Evolutionary conservation across 1,284 basidiomycete genomes (phyloP).

Genomic region (Anthracocystis panici-leucophaei): DNA sequence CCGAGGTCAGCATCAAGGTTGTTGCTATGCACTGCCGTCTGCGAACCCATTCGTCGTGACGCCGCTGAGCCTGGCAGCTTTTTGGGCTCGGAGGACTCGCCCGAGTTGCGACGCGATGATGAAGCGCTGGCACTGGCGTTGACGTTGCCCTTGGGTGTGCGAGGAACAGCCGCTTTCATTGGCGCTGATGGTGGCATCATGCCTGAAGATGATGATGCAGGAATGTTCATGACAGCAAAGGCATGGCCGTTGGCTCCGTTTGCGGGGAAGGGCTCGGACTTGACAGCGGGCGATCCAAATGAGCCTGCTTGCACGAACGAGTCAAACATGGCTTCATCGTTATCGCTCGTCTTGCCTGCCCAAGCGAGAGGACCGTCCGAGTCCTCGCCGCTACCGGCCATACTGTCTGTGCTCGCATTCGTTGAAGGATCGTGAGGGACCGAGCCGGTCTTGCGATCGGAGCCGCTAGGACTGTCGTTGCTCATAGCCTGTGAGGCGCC

Average conservation of each 20-base stretch:
- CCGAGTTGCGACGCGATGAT: constrained; percentile 54
- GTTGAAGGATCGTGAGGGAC: constrained; percentile 12
- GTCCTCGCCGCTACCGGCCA: constrained; percentile 48
- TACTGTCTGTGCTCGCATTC: constrained; percentile 24
- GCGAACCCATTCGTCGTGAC: constrained; percentile 35
- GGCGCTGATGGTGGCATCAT: constrained; percentile 43
- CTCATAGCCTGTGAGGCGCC: constrained; percentile 30
- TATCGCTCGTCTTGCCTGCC: constrained; percentile 36
- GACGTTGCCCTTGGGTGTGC: constrained; percentile 6
- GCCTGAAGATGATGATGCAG: constrained; percentile 16
- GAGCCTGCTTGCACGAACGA: constrained; percentile 60
- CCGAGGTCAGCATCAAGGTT: constrained; percentile 61
- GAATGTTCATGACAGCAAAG: constrained; percentile 40
- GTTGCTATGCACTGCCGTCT: constrained; percentile 54
- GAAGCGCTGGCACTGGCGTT: constrained; percentile 29
- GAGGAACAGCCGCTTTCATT: constrained; percentile 7
- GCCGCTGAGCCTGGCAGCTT: constrained; percentile 28
- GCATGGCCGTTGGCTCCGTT: constrained; percentile 26
- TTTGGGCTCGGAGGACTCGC: constrained; percentile 41
- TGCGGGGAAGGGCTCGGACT: constrained; percentile 15
- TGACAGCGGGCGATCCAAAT: constrained; percentile 47
- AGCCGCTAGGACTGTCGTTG: constrained; percentile 45
- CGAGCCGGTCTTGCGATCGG: constrained; percentile 47
- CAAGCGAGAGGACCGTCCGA: constrained; percentile 41
- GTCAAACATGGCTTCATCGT: constrained; percentile 66